Base-by-base conservation (phyloP, 441 rosid genomes). In the Mallotus repandus region DNA sequence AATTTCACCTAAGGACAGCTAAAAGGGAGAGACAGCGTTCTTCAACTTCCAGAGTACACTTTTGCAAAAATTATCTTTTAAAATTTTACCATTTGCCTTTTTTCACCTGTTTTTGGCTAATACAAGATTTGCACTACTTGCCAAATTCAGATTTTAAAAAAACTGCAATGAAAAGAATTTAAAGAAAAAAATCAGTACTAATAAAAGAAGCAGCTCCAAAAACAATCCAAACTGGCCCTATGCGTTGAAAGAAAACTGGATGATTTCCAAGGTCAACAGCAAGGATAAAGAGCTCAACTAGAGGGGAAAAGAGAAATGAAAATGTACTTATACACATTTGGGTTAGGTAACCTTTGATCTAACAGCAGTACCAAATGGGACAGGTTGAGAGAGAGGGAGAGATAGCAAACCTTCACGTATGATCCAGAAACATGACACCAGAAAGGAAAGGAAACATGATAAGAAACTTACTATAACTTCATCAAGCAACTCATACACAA, bases 401-500 rank as follows among this genome's bases (percentile, higher is more conserved):
- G 32, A 68, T 22, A 72, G 72, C 32, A 19, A 57, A 56, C 54
- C 22, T 29, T 62, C 48, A n/a, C 18, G 16, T 29, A 15, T 57
- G 21, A 16, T 69, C 58, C 25, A 66, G 60, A 61, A 74, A 68
- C 22, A 69, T 41, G 70, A 45, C 16, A 69, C 53, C 13, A 66
- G 56, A 54, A 63, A 38, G 15, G 62, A 58, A 12, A 71, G 4
- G 43, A 7, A 57, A 35, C 63, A 69, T 53, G 74, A 68, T 35
- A 74, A 52, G 9, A 48, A 78, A 87, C 98, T 88, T 86, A 95
- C 98, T 68, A 95, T 88, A 29, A 88, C 99, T 93, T 92, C 98
- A 69, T 91, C 99, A 64, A 92, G 96, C 85, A 95, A 77, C 83
- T 92, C 99, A 68, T 94, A 92, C 29, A 94, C 99, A 54, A 94